Percentiles rank a stretch among this genome's conserved stretches.
These are phyloP conservation scores for Earliella scabrosa DNA, from an alignment of 1,284 basidiomycete genomes.

Conservation along the genomic window DNA sequence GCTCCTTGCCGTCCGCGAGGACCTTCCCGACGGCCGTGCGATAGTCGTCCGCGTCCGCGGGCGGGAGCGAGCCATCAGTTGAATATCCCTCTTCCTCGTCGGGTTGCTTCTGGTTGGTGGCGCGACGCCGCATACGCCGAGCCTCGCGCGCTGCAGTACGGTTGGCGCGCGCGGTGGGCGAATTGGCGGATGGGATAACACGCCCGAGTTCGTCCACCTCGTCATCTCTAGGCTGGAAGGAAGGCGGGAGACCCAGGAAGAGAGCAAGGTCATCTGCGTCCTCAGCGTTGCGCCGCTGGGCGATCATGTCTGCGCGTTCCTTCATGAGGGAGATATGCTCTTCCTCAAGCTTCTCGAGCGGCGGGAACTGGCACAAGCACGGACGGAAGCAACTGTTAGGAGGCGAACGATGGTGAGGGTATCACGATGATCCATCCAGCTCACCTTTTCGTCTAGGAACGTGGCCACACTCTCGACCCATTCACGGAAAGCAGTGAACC, in stretches of 20 bases:
- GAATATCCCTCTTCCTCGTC: constrained; percentile 77
- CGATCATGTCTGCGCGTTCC: constrained; percentile 76
- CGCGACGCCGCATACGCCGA: constrained; percentile 49
- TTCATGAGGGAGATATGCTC: constrained; percentile 76
- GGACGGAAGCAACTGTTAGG: too few relatives aligned
- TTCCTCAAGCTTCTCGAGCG: constrained; percentile 84
- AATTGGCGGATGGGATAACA: constrained; percentile 49
- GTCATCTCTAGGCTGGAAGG: constrained; percentile 40
- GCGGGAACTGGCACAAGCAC: constrained; percentile 79
- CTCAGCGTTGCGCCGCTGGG: constrained; percentile 68
- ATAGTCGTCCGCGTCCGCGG: constrained; percentile 75
- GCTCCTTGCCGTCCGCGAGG: constrained; percentile 50
- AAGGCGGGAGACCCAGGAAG: constrained; percentile 66
- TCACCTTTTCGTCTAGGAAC: constrained; percentile 92
- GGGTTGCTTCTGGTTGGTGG: constrained; percentile 26
- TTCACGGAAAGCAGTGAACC: constrained; percentile 85
- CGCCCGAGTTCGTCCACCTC: constrained; percentile 73
- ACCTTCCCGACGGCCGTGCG: constrained; percentile 64
- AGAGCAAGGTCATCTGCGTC: constrained; percentile 83
- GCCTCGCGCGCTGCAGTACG: constrained; percentile 58
- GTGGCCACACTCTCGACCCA: constrained; percentile 89
- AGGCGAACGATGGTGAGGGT: too few relatives aligned
- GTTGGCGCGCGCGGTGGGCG: constrained; percentile 50
- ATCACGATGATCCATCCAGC: too few relatives aligned
- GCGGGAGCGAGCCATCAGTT: constrained; percentile 78